Percentiles rank a stretch among this genome's conserved stretches.
Evolutionary conservation across 768 basidiomycete genomes (phyloP).

Genomic region (Lyophyllum shimeji): DNA sequence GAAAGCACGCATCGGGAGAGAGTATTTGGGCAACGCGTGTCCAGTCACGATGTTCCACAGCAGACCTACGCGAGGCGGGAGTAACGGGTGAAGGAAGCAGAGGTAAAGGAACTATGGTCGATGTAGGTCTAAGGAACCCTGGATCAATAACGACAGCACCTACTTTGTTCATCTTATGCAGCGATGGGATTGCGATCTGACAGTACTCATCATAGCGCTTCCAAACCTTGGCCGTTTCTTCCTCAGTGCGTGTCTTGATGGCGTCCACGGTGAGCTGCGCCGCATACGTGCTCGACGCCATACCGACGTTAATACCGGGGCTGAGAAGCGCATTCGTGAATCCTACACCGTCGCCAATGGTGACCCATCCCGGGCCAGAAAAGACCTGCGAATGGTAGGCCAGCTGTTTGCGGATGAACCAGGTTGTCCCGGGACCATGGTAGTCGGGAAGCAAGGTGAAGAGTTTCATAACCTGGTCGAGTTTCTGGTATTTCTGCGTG

Average conservation of each 20-base stretch:
- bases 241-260: neutral
- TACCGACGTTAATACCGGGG: neutral
- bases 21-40: neutral
- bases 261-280: neutral
- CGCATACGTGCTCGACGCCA: slow-evolving; percentile 1
- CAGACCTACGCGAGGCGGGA: neutral
- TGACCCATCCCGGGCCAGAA: neutral
- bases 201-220: neutral
- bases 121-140: neutral
- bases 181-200: neutral
- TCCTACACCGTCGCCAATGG: neutral
- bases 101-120: neutral
- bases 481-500: slow-evolving; percentile 1
- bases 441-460: neutral
- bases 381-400: neutral
- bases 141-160: neutral
- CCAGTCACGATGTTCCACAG: neutral
- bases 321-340: slow-evolving; percentile 2
- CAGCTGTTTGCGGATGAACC: neutral
- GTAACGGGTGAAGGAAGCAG: neutral
- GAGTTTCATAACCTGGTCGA: neutral
- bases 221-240: neutral
- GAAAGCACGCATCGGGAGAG: neutral
- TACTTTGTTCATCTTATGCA: slow-evolving; percentile 1
- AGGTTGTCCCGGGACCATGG: neutral